Evolutionary conservation across 192 early-diverging fungal genomes (phyloP).

Genomic region (Chytriomyces hyalinus): DNA sequence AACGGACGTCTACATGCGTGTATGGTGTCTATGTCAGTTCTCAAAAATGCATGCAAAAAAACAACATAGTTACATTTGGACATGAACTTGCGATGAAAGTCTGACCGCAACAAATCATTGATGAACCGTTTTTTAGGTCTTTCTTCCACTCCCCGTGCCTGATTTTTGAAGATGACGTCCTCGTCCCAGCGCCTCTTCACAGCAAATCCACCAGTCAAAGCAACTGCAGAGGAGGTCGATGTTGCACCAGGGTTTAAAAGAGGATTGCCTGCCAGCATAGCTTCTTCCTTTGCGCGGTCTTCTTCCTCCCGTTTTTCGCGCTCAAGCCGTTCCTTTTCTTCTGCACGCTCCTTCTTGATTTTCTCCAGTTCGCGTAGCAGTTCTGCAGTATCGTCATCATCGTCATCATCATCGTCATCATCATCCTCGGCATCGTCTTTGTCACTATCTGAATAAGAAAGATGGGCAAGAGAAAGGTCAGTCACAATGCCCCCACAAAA

Average conservation of each 20-base stretch:
- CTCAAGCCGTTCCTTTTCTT: conserved; percentile 85
- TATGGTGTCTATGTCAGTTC: background rate
- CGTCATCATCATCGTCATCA: conserved; percentile 66
- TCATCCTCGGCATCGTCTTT: conserved; percentile 47
- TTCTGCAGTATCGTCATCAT: conserved; percentile 91
- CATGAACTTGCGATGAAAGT: conserved; percentile 98
- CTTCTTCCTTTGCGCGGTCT: conserved; percentile 63
- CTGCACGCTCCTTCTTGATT: conserved; percentile 89
- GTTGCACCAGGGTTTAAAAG: conserved; percentile 60
- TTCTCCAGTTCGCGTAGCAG: conserved; percentile 75
- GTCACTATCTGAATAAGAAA: conserved; percentile 33
- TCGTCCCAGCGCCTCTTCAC: conserved; percentile 97
- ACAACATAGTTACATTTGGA: conserved; percentile 61
- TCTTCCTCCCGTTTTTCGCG: conserved; percentile 69
- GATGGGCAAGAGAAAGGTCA: conserved; percentile 5
- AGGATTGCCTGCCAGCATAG: conserved; percentile 81
- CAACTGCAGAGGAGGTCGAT: conserved; percentile 9
- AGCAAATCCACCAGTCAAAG: conserved; percentile 63
- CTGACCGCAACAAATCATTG: conserved; percentile 94
- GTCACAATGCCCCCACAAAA: conserved; percentile 6
- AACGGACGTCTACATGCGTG: background rate
- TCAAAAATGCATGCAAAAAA: background rate
- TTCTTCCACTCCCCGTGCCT: conserved; percentile 84
- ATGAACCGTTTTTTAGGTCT: conserved; percentile 93
- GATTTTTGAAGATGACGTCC: conserved; percentile 98